Evolutionary conservation across 2,329 filamentous ascomycete genomes (phyloP).

Genomic region (Graphilbum fragrans): DNA sequence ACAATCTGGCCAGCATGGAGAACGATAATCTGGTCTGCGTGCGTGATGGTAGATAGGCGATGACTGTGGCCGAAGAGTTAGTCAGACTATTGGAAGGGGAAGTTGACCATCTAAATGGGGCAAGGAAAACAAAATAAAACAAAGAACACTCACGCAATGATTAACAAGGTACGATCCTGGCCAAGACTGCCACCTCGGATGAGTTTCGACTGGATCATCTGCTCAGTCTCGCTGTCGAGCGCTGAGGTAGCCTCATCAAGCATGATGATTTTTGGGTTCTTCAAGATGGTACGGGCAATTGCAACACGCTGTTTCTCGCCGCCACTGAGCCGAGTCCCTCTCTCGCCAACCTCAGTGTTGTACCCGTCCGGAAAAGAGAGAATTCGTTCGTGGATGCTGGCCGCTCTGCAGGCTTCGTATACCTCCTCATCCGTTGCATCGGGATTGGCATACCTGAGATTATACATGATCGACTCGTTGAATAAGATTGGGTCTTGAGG

Average conservation of each 20-base stretch:
- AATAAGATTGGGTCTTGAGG: conserved; percentile 79
- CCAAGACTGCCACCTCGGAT: conserved; percentile 52
- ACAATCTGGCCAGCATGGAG: conserved; percentile 13
- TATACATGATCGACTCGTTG: conserved; percentile 43
- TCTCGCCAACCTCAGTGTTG: conserved; percentile 38
- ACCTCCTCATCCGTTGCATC: conserved; percentile 35
- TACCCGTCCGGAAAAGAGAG: conserved; percentile 40
- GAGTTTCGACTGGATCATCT: conserved; percentile 53
- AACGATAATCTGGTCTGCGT: conserved; percentile 15
- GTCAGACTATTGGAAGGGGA: not conserved
- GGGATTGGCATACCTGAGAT: conserved; percentile 38
- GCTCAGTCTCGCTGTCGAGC: conserved; percentile 49
- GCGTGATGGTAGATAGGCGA: conserved; percentile 51
- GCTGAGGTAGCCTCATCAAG: conserved; percentile 63
- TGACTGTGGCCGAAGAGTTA: conserved; percentile 33
- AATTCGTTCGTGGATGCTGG: conserved; percentile 43
- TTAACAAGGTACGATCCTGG: conserved; percentile 78
- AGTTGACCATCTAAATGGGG: no score
- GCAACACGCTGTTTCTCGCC: conserved; percentile 48
- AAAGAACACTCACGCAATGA: conserved; percentile 63
- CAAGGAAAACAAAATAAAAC: not conserved
- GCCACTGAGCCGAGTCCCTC: conserved; percentile 42
- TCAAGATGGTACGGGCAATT: conserved; percentile 54
- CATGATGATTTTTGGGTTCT: conserved; percentile 57
- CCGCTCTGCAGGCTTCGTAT: conserved; percentile 36